Percentiles rank a stretch among this genome's conserved stretches.
Evolutionary conservation across 768 basidiomycete species (phyloP).

Genomic region (Rhizopogon rudus): DNA sequence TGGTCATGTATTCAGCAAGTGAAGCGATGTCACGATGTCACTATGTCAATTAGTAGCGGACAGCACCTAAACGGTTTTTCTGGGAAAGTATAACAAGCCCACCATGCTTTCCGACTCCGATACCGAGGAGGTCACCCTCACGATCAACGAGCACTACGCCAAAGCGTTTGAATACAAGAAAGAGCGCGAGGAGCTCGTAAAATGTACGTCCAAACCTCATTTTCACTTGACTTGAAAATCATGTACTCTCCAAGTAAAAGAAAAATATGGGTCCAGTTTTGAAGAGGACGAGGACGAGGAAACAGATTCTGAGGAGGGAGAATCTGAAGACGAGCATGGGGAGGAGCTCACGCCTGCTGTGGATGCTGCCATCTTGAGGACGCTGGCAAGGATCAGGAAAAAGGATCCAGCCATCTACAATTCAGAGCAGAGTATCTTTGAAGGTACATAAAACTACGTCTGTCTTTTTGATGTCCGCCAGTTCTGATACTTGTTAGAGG

Average conservation of each 20-base stretch:
- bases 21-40: too few species aligned
- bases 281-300: conserved; percentile 44
- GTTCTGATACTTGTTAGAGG: conserved; percentile 44
- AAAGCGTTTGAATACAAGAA: conserved; percentile 82
- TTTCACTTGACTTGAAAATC: not conserved
- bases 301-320: conserved; percentile 69
- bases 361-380: conserved; percentile 91
- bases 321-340: conserved; percentile 91
- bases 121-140: conserved; percentile 37
- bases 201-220: conserved; percentile 43
- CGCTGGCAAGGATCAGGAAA: conserved; percentile 76
- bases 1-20: too few species aligned
- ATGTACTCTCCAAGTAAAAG: conserved; percentile 52
- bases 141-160: conserved; percentile 72
- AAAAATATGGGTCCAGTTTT: conserved; percentile 78
- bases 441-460: conserved; percentile 46
- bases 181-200: conserved; percentile 79
- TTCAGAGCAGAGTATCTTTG: conserved; percentile 62
- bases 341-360: conserved; percentile 91
- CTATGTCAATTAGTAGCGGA: too few species aligned
- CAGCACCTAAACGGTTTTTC: too few species aligned
- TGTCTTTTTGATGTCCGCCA: not conserved
- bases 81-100: not conserved
- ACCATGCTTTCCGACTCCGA: conserved; percentile 48
- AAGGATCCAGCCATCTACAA: conserved; percentile 87